Evolutionary conservation across 140 eudicot species (phyloP), one percentile per base, ranked within the genome.

Genomic region (Ambrosia hybrid): DNA sequence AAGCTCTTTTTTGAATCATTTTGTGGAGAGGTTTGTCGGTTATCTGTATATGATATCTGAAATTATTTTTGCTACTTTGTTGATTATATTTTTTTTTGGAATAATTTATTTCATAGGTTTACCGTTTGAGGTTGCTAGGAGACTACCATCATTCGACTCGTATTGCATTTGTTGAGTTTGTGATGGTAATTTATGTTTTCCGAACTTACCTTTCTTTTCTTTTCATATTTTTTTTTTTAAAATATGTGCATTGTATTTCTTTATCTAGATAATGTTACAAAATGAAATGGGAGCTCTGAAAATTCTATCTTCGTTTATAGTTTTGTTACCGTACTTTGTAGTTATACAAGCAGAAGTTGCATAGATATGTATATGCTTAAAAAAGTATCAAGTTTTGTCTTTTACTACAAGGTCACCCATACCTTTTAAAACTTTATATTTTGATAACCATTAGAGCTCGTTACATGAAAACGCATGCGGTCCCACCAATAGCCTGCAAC

Each of bases 21-120:
- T 61, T 91, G 97, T 78, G 97, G 97, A 82, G 92, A 91, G 92
- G 97, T 91, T 80, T 71, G 85, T 82, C 3, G 71, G 52, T 59
- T 59, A 74, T 51, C 41, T 55, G 11, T 74, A 30, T 37, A 8
- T 13, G 16, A 37, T 72, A 36, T 68, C 51, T 16, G 45, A 73
- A 61, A 14, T 9, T 1, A 6, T 30, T 67, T 59, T 67, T 59
- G 49, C 36, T 59, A 12, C 65, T 62, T 33, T 61, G 60, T 71
- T 68, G 9, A 78, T 1, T 21, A 0, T 46, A 15, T 30, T 17
- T 51, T 17, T 51, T 39, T 10, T 11, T 69, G 21, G 52, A 67
- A 45, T 57, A 16, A 15, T 4, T 74, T 74, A 45, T 64, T 16
- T 62, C 49, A 34, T 74, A 87, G 94, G 94, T 87, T 53, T 81